Evolutionary conservation across 176 grass and related monocot genomes (phyloP).

Genomic region (Ensete ventricosum): DNA sequence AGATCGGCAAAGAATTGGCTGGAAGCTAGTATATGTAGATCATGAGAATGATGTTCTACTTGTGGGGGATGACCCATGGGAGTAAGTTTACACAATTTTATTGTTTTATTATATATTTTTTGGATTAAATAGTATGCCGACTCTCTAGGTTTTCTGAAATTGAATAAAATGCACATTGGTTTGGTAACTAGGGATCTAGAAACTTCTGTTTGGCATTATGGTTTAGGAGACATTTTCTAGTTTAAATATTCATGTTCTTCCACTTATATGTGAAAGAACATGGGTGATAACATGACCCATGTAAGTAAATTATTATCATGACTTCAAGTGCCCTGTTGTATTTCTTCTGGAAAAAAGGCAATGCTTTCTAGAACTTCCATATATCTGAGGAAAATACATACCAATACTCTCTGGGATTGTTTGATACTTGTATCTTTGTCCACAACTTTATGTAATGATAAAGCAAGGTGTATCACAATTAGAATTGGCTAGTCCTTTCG

Average conservation of each 20-base stretch:
- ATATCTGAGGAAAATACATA: too few relatives aligned
- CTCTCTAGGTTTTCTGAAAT: neutral
- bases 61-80: constrained; percentile 78
- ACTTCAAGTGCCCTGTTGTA: too few relatives aligned
- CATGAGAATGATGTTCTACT: constrained; percentile 80
- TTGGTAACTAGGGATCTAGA: neutral
- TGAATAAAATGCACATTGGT: neutral
- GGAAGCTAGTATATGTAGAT: constrained; percentile 82
- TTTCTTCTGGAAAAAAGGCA: too few relatives aligned
- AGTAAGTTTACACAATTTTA: constrained; percentile 43
- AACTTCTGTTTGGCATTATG: neutral
- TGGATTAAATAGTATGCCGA: neutral
- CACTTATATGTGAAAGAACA: too few relatives aligned
- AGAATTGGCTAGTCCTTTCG: too few relatives aligned
- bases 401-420: too few relatives aligned
- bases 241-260: neutral
- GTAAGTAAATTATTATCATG: too few relatives aligned
- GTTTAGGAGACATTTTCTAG: neutral
- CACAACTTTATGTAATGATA: too few relatives aligned
- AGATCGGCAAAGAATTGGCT: constrained; percentile 64
- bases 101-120: neutral
- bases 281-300: too few relatives aligned
- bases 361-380: neutral
- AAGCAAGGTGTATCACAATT: too few relatives aligned
- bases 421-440: too few relatives aligned